Conservation (phyloP, 2,329 filamentous ascomycete species). For the Penicillium sumatraense region DNA sequence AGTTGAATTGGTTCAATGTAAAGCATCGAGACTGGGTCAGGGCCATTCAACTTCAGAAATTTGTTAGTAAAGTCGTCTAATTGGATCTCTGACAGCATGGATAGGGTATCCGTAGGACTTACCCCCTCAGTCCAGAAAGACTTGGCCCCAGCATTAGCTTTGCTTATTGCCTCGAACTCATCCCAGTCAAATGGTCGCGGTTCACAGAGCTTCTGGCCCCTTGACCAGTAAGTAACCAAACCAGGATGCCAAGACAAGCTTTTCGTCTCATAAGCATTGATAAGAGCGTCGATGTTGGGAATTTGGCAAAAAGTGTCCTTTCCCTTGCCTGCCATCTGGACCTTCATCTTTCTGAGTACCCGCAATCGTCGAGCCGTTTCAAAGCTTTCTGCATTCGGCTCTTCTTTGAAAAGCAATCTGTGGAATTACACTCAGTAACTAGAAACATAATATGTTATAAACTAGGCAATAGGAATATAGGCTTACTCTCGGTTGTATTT, state of each 20-base stretch:
- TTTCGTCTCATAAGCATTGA: background rate
- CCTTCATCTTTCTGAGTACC: background rate
- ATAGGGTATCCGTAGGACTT: background rate
- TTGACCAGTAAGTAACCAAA: background rate
- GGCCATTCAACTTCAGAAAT: too few species aligned
- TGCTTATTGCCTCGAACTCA: background rate
- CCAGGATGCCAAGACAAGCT: background rate
- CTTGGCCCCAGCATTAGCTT: background rate
- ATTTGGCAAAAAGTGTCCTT: background rate
- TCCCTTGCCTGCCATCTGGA: background rate
- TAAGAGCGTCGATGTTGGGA: background rate
- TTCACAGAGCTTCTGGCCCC: background rate
- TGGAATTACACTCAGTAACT: background rate
- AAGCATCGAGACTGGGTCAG: too few species aligned
- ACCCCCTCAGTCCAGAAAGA: background rate
- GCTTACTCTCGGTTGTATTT: background rate
- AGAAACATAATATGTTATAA: background rate
- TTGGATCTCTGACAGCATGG: too few species aligned
- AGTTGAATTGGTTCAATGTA: too few species aligned
- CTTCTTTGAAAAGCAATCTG: background rate
- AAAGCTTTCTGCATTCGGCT: background rate
- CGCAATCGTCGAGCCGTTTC: background rate
- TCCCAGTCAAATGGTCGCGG: background rate
- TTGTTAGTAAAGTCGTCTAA: background rate
- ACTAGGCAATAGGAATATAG: background rate